These are phyloP conservation scores for Gossypium bickii DNA, from an alignment of 345 rosid genomes.

Conservation along the genomic window DNA sequence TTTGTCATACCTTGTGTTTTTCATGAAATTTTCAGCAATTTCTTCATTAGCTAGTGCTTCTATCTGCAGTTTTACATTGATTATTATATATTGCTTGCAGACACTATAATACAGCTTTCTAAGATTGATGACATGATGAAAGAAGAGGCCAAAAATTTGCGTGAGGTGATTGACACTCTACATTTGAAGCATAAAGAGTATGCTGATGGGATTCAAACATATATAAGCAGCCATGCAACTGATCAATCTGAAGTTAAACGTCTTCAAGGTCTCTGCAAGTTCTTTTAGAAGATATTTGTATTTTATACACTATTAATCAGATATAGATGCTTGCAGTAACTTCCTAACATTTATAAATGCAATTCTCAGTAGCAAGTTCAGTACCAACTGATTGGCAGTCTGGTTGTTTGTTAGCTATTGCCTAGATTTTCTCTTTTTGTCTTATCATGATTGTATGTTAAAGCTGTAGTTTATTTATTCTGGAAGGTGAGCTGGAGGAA, in stretches of 20 bases:
- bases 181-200: slow-evolving; percentile 64
- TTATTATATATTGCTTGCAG: slow-evolving; percentile 33
- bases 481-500: slow-evolving; percentile 86
- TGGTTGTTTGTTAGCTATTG: not conserved
- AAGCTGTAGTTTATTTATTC: slow-evolving; percentile 20
- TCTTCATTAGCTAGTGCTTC: not conserved
- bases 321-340: slow-evolving; percentile 7
- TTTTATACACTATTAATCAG: not conserved
- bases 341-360: not conserved
- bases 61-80: not conserved
- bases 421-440: not conserved
- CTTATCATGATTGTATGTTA: slow-evolving; percentile 14
- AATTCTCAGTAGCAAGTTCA: not conserved
- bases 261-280: slow-evolving; percentile 55
- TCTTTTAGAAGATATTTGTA: not conserved
- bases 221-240: slow-evolving; percentile 40
- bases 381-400: not conserved
- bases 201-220: slow-evolving; percentile 45
- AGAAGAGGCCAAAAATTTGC: slow-evolving; percentile 64
- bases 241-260: slow-evolving; percentile 70
- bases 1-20: slow-evolving; percentile 21
- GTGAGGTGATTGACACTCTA: slow-evolving; percentile 52
- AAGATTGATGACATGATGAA: slow-evolving; percentile 77
- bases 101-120: slow-evolving; percentile 48
- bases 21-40: slow-evolving; percentile 14